Percentiles rank a stretch among this genome's conserved stretches.
These are phyloP conservation scores for Aspergillus candidus DNA, from an alignment of 2,329 filamentous ascomycete species.

Conservation along the genomic window DNA sequence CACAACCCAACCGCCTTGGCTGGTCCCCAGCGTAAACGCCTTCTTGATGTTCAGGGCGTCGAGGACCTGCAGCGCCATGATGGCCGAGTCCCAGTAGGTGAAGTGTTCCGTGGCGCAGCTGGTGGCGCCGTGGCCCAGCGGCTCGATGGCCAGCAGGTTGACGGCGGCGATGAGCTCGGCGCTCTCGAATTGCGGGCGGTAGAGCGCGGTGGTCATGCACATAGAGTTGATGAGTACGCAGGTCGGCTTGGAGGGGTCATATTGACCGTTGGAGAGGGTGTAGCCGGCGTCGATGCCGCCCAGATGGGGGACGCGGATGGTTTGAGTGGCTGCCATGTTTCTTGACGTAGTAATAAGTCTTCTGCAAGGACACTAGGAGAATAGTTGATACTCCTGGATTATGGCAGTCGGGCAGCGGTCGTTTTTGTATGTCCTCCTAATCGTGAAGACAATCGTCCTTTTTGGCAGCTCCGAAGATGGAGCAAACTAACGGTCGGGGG, in stretches of 20 bases:
- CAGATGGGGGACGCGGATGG: constrained; percentile 44
- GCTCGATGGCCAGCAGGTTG: constrained; percentile 51
- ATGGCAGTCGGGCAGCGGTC: too few relatives aligned
- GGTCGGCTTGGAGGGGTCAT: constrained; percentile 48
- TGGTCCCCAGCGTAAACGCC: constrained; percentile 46
- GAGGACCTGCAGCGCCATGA: constrained; percentile 52
- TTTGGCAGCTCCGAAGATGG: too few relatives aligned
- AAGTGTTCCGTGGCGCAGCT: constrained; percentile 41
- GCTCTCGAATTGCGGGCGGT: constrained; percentile 36
- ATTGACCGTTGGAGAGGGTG: constrained; percentile 38
- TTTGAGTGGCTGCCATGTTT: constrained; percentile 22
- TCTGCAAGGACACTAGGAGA: too few relatives aligned
- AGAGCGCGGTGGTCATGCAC: constrained; percentile 45
- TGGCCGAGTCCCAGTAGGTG: constrained; percentile 52
- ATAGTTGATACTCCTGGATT: too few relatives aligned
- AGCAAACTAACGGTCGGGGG: too few relatives aligned
- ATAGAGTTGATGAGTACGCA: constrained; percentile 49
- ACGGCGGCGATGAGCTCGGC: constrained; percentile 30
- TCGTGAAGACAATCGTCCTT: too few relatives aligned
- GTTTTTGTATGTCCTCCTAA: too few relatives aligned
- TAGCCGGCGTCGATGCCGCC: constrained; percentile 47
- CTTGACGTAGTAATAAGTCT: too few relatives aligned
- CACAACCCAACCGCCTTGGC: constrained; percentile 50
- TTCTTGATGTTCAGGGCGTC: constrained; percentile 42
- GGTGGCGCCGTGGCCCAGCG: constrained; percentile 49